These are phyloP conservation scores for Cystobasidium onofrii DNA, from an alignment of 768 basidiomycete species.

Conservation along the genomic window DNA sequence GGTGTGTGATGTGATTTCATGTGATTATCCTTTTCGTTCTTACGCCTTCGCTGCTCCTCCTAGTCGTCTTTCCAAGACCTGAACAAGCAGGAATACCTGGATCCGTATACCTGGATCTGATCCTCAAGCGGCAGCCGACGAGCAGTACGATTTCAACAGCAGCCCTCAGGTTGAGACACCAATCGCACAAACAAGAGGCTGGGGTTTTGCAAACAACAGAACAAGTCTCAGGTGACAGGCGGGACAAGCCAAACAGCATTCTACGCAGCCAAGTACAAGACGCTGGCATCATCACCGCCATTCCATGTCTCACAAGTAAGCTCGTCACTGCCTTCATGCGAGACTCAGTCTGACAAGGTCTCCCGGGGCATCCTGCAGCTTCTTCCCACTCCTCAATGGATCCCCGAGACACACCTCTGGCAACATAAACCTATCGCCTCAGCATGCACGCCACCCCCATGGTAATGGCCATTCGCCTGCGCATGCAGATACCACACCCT, in stretches of 20 bases:
- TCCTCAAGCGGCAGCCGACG: not conserved
- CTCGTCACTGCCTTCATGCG: too few relatives aligned
- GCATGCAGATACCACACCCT: constrained; percentile 3
- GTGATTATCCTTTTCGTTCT: constrained; percentile 25
- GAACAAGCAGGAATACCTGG: constrained; percentile 27
- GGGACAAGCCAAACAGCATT: too few relatives aligned
- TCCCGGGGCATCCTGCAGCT: constrained; percentile 2
- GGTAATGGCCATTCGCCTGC: not conserved
- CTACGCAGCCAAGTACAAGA: constrained; percentile 1
- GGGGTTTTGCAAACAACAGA: constrained; percentile 4
- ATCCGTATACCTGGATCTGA: not conserved
- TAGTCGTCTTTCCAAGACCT: constrained; percentile 42
- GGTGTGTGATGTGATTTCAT: not conserved
- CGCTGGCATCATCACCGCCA: constrained; percentile 42
- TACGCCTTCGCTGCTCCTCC: constrained; percentile 30
- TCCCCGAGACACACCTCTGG: not conserved
- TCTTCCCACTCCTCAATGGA: constrained; percentile 34
- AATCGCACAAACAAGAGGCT: constrained; percentile 18
- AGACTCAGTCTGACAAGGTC: too few relatives aligned
- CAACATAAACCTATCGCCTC: not conserved
- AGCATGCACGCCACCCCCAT: not conserved
- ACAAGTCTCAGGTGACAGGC: not conserved
- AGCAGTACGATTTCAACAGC: not conserved
- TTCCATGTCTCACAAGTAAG: constrained; percentile 40
- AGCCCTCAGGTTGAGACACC: constrained; percentile 15